These are phyloP conservation scores for Blastobotrys indianensis DNA, from an alignment of 1,139 yeast genomes.

Conservation along the genomic window DNA sequence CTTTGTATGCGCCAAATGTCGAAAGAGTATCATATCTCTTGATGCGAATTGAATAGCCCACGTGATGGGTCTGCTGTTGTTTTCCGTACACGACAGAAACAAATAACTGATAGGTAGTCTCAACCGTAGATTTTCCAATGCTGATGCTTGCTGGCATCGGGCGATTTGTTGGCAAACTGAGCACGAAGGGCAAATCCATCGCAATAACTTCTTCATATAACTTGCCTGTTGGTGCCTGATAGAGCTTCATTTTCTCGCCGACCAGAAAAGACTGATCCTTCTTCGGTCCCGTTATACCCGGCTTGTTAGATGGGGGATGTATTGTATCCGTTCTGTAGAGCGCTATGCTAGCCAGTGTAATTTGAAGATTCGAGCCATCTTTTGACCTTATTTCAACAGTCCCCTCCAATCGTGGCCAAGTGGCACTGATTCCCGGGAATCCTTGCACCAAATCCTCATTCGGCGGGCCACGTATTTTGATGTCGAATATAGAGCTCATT, in stretches of 20 bases:
- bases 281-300: slow-evolving; percentile 30
- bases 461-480: slow-evolving; percentile 35
- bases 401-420: slow-evolving; percentile 39
- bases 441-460: slow-evolving; percentile 39
- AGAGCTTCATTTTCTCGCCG: slow-evolving; percentile 30
- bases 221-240: slow-evolving; percentile 25
- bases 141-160: slow-evolving; percentile 36
- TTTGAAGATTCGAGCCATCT: slow-evolving; percentile 23
- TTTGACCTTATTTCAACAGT: slow-evolving; percentile 35
- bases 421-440: slow-evolving; percentile 39
- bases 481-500: slow-evolving; percentile 24
- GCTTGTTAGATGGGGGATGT: slow-evolving; percentile 32
- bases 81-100: slow-evolving; percentile 29
- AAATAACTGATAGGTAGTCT: slow-evolving; percentile 33
- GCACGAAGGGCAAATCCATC: slow-evolving; percentile 36
- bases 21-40: slow-evolving; percentile 37
- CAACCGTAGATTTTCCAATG: slow-evolving; percentile 30
- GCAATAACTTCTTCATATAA: slow-evolving; percentile 29
- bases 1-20: slow-evolving; percentile 35
- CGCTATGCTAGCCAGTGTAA: slow-evolving; percentile 32
- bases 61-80: slow-evolving; percentile 24
- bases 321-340: slow-evolving; percentile 37
- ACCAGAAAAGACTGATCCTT: slow-evolving; percentile 35
- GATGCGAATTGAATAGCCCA: slow-evolving; percentile 34
- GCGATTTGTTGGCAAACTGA: slow-evolving; percentile 32